Evolutionary conservation across 768 basidiomycete species (phyloP), one percentile per base, ranked within the genome.

Genomic region (Tulasnella sp.): DNA sequence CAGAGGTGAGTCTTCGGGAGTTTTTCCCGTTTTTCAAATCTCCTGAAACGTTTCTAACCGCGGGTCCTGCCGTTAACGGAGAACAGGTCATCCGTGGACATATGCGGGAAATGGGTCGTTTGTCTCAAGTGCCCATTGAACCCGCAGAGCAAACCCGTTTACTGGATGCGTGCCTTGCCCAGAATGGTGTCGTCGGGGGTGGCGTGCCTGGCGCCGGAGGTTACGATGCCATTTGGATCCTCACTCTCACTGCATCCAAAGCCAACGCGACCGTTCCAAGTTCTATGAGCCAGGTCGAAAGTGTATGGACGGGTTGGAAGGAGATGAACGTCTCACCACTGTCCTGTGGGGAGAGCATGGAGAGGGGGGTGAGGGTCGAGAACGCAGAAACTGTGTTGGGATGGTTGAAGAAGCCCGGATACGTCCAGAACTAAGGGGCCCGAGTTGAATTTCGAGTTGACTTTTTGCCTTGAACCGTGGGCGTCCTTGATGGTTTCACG

Each of bases 121-220:
- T 88, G 3, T 90, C 93, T 0, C 90, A 87, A 24, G 96, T 97
- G 7, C 93, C 94, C 24, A 97, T 99, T 80, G 98, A 99, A 85
- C 98, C 98, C 1, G 85, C 88, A 4, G 91, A 93, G 84, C 98
- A 99, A 85, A 97, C 95, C 0, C 85, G 87, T 58, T 89, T 99
- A 31, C 88, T 99, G 73, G 90, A 99, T 83, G 87, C 88, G 5
- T 97, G 95, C 80, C 87, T 93, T 21, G 86, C 88, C 19, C 89
- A 93, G 81, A 90, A 93, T 3, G 98, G 98, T 39, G 92, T 98
- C 24, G 88, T 99, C 52, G 96, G 95, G 31, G 97, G 96, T 36
- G 97, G 97, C 27, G 98, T 99, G 6, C 98, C 98, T 8, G 98
- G 98, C 58, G 98, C 98, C 76, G 98, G 98, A 14, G 98, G 98